Percentiles rank a stretch among this genome's conserved stretches.
Conservation (phyloP, 441 rosid genomes). For the Breynia disticha region DNA sequence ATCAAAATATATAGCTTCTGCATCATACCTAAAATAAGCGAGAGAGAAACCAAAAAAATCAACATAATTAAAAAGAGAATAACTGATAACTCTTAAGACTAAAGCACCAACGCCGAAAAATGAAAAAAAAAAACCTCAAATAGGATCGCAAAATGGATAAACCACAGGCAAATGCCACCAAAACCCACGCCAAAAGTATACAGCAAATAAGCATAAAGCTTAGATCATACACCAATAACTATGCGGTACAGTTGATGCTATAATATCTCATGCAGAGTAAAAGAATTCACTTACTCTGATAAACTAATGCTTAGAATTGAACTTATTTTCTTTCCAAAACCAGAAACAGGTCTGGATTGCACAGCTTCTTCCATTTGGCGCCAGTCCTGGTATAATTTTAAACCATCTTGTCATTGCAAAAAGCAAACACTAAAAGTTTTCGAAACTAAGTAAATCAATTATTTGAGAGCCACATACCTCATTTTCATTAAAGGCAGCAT, state of each 20-base stretch:
- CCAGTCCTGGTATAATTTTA: constrained; percentile 43
- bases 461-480: too few relatives aligned
- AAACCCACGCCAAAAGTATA: background rate
- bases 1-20: constrained; percentile 62
- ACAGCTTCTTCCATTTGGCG: constrained; percentile 50
- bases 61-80: background rate
- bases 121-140: background rate
- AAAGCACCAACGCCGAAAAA: background rate
- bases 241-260: too few relatives aligned
- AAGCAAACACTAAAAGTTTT: background rate
- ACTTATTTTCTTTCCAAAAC: constrained; percentile 67
- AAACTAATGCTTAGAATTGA: constrained; percentile 48
- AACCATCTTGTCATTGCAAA: background rate
- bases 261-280: too few relatives aligned
- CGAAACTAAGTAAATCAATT: too few relatives aligned
- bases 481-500: background rate
- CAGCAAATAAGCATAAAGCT: background rate
- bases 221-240: too few relatives aligned
- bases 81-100: too few relatives aligned
- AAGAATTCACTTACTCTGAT: constrained; percentile 44
- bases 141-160: background rate
- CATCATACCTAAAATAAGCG: constrained; percentile 44
- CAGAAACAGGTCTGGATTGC: constrained; percentile 45
- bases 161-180: background rate
- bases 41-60: constrained; percentile 2